These are phyloP conservation scores for Macrolepiota fuliginosa DNA, from an alignment of 768 basidiomycete species.

Conservation along the genomic window DNA sequence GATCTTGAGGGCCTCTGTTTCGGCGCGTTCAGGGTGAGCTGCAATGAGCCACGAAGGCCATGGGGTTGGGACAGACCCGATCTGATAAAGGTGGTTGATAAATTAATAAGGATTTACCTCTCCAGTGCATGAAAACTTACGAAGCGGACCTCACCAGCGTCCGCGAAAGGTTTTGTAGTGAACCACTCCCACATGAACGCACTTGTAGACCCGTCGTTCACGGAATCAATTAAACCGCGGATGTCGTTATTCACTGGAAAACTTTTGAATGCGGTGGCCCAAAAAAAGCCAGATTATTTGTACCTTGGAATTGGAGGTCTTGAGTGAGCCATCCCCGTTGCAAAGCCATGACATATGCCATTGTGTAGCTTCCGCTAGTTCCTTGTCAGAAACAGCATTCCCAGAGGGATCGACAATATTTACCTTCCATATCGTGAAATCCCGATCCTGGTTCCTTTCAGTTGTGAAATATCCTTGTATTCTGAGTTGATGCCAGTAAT, in stretches of 20 bases:
- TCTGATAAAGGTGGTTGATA: slow-evolving; percentile 36
- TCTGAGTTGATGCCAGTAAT: slow-evolving; percentile 76
- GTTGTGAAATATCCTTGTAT: slow-evolving; percentile 68
- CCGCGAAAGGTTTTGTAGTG: slow-evolving; percentile 68
- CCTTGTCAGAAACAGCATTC: neutral
- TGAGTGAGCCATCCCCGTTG: slow-evolving; percentile 78
- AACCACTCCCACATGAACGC: slow-evolving; percentile 98
- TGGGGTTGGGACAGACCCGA: slow-evolving; percentile 84
- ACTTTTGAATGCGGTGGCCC: neutral
- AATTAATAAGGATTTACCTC: neutral
- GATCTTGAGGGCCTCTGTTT: slow-evolving; percentile 40
- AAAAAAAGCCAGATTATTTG: slow-evolving; percentile 11
- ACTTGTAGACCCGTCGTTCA: slow-evolving; percentile 85
- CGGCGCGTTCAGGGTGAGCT: slow-evolving; percentile 68
- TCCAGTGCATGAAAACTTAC: slow-evolving; percentile 43
- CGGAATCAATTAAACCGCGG: slow-evolving; percentile 76
- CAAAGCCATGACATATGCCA: slow-evolving; percentile 93
- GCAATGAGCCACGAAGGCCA: slow-evolving; percentile 98
- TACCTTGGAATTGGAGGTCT: slow-evolving; percentile 70
- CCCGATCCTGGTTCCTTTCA: slow-evolving; percentile 81
- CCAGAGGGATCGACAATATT: neutral
- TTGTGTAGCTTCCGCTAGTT: slow-evolving; percentile 81
- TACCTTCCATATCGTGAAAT: slow-evolving; percentile 88
- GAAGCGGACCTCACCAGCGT: slow-evolving; percentile 78
- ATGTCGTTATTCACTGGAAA: slow-evolving; percentile 76